Evolutionary conservation across 2,329 filamentous ascomycete species (phyloP).

Genomic region (Beauveria asiatica): DNA sequence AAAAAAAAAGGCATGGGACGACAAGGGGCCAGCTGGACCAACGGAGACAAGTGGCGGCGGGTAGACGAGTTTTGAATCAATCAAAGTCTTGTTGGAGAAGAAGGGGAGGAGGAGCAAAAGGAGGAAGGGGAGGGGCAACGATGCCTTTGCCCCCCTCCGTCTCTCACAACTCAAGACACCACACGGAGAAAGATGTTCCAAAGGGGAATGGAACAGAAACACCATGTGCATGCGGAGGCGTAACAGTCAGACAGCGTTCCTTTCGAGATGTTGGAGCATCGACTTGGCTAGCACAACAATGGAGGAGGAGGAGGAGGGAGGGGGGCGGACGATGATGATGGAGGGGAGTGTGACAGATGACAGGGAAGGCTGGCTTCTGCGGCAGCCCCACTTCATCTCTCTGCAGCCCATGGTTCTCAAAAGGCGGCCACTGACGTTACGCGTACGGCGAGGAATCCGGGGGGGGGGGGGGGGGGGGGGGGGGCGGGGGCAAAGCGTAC

Average conservation of each 20-base stretch:
- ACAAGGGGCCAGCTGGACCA: background rate
- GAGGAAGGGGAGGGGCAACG: no score
- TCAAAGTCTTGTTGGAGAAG: background rate
- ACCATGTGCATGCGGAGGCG: conserved; percentile 9
- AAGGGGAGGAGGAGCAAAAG: background rate
- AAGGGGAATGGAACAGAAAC: conserved; percentile 9
- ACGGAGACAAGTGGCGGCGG: background rate
- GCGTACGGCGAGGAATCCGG: no score
- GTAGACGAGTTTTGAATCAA: conserved; percentile 2
- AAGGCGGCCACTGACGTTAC: no score
- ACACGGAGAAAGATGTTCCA: conserved; percentile 6
- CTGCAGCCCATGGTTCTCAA: no score
- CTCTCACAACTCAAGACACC: background rate
- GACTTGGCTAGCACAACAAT: background rate
- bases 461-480: background rate
- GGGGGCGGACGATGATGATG: background rate
- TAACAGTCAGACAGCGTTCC: conserved; percentile 7
- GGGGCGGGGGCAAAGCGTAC: conserved; percentile 38
- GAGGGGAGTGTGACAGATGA: background rate
- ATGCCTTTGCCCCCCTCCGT: background rate
- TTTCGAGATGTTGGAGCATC: conserved; percentile 2
- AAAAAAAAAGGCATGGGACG: background rate
- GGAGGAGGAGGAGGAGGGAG: background rate
- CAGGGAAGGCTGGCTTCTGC: background rate
- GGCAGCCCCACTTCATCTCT: background rate